Conservation (phyloP, 371 early-diverging fungal species). For the Rhizopus sp. region DNA sequence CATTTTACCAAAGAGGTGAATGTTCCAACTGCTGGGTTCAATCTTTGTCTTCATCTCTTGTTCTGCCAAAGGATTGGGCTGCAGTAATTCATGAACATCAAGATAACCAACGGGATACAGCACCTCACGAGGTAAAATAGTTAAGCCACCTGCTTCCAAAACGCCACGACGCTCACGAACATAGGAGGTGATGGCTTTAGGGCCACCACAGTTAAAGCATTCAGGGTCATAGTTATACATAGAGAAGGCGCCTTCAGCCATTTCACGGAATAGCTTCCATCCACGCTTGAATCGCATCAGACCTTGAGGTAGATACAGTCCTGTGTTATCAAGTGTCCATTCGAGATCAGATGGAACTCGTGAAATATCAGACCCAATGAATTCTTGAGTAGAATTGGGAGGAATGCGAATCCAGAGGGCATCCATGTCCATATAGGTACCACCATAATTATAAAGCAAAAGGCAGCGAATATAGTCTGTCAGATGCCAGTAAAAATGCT, state of each 20-base stretch:
- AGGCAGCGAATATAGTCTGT: conserved; percentile 63
- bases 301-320: conserved; percentile 64
- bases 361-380: conserved; percentile 64
- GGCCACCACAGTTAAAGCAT: conserved; percentile 69
- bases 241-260: conserved; percentile 59
- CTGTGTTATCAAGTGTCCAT: conserved; percentile 65
- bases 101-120: conserved; percentile 59
- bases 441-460: conserved; percentile 67
- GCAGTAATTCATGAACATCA: conserved; percentile 46
- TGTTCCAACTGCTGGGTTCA: conserved; percentile 48
- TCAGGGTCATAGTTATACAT: conserved; percentile 55
- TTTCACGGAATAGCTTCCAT: conserved; percentile 62
- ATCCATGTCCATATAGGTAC: conserved; percentile 75
- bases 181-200: conserved; percentile 64
- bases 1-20: conserved; percentile 67
- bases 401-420: conserved; percentile 67
- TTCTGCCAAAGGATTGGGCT: conserved; percentile 49
- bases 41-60: conserved; percentile 44
- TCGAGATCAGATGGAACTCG: conserved; percentile 46
- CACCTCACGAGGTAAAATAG: conserved; percentile 52
- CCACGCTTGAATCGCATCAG: conserved; percentile 69
- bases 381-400: conserved; percentile 56
- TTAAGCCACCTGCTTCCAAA: conserved; percentile 51
- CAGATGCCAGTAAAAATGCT: conserved; percentile 61
- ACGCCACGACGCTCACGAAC: conserved; percentile 51